These are phyloP conservation scores for Hymenoscyphus salicellus DNA, from an alignment of 2,329 filamentous ascomycete genomes.

Conservation along the genomic window DNA sequence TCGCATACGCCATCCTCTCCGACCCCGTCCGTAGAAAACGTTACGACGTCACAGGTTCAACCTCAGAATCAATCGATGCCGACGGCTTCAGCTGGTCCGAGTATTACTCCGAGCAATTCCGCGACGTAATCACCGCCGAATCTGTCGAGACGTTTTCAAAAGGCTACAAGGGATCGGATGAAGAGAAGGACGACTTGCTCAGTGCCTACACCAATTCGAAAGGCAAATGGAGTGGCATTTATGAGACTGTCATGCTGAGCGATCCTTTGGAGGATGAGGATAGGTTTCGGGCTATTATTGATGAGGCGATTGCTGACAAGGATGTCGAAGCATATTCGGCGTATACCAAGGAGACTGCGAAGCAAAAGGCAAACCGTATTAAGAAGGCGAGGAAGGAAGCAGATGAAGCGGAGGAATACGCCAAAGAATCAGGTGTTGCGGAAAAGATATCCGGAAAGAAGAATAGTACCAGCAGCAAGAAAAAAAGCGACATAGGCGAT, in stretches of 20 bases:
- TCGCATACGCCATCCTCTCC: conserved; percentile 90
- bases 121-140: conserved; percentile 69
- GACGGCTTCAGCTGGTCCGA: conserved; percentile 86
- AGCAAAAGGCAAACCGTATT: conserved; percentile 56
- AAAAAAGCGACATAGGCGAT: conserved; percentile 45
- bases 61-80: conserved; percentile 75
- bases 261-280: conserved; percentile 80
- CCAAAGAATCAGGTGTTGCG: conserved; percentile 70
- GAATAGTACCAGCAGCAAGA: conserved; percentile 42
- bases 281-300: conserved; percentile 76
- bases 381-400: conserved; percentile 65
- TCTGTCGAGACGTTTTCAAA: conserved; percentile 72
- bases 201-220: conserved; percentile 68
- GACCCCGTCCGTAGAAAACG: conserved; percentile 75
- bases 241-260: conserved; percentile 82
- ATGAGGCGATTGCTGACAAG: conserved; percentile 69
- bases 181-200: conserved; percentile 78
- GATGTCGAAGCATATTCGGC: conserved; percentile 64
- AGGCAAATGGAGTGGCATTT: conserved; percentile 75
- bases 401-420: conserved; percentile 69
- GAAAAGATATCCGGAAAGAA: conserved; percentile 62
- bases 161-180: conserved; percentile 80
- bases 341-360: conserved; percentile 73
- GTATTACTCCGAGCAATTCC: conserved; percentile 84
- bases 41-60: conserved; percentile 89